Base-by-base conservation (phyloP, 345 rosid genomes). In the Heritiera littoralis region DNA sequence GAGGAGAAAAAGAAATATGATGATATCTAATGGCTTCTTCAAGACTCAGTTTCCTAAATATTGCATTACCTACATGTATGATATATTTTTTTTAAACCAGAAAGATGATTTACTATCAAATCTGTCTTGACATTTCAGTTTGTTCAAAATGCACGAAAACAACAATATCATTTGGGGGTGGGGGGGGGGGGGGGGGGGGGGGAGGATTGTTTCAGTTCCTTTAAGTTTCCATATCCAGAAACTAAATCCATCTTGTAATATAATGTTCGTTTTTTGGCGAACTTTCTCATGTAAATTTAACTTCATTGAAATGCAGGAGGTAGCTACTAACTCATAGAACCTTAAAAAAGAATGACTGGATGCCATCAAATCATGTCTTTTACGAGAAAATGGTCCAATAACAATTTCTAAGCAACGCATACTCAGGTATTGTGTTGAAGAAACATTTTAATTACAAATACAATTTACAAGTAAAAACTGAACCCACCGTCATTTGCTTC, bases 21-120 rank as follows among this genome's bases (percentile, higher is more conserved):
- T 66, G 49, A 66, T 17, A 7, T 41, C 71, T 66, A 66, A 66
- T 40, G 71, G 71, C 43, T 10, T 30, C 67, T 63, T 63, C 43
- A 63, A 63, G 67, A 32, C 30, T 17, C 48, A 66, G 46, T 66
- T 12, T 66, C n/a, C 48, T 40, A 15, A 13, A 40, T 38, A 56
- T n/a, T 56, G 28, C 0, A 1, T 56, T 56, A 56, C 23, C 61
- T 18, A 7, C 61, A 56, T n/a, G 11, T 2, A 56, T 56, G 3
- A 56, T 56, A 8, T n/a, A n/a, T 6, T 55, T 18, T 56, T 18
- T 9, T 23, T 56, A n/a, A 9, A 55, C 61, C 0, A 56, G 28
- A 18, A 49, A 55, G 9, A 17, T 7, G 0, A 18, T 55, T 55
- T 55, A 17, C 60, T 17, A 52, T 8, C 6, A 55, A 55, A 55